phyloP scores from a whole-genome alignment of 257 asterid species.

The Cordia subcordata region DNA sequence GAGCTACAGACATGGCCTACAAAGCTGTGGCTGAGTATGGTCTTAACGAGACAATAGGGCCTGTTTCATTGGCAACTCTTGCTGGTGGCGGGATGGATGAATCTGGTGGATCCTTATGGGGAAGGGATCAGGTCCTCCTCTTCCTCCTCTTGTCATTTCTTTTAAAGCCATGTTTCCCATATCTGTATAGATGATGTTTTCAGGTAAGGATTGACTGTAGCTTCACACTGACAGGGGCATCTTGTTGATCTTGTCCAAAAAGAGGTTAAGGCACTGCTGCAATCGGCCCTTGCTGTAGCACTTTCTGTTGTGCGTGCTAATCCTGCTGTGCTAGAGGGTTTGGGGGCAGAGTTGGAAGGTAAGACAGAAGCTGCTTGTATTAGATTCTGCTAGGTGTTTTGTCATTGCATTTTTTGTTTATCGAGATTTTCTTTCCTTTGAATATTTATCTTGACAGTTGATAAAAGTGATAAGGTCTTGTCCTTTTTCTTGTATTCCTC shows the following conservation, averaged over 20 bases:
- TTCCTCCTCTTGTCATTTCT: constrained; percentile 11
- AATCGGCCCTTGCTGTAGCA: constrained; percentile 94
- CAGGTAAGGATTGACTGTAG: constrained; percentile 8
- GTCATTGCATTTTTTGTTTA: not conserved
- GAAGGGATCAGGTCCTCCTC: constrained; percentile 74
- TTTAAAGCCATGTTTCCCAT: not conserved
- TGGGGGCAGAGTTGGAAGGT: constrained; percentile 93
- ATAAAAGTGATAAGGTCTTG: too few species aligned
- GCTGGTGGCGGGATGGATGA: constrained; percentile 96
- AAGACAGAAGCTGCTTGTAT: not conserved
- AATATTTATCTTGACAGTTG: too few species aligned
- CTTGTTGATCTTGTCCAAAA: constrained; percentile 92
- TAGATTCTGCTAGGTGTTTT: not conserved
- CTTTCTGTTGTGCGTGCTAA: constrained; percentile 89
- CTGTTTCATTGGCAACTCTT: constrained; percentile 81
- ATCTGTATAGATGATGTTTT: constrained; percentile 1
- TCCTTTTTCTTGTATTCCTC: too few species aligned
- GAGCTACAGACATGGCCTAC: constrained; percentile 99
- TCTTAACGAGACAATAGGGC: constrained; percentile 79
- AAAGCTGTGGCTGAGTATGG: constrained; percentile 99
- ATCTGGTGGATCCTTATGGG: constrained; percentile 81
- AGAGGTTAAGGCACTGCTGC: constrained; percentile 79
- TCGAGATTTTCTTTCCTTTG: not conserved
- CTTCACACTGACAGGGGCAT: constrained; percentile 58
- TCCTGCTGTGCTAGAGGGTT: constrained; percentile 81